These are phyloP conservation scores for Fusarium penzigii DNA, from an alignment of 2,329 filamentous ascomycete genomes.

Conservation along the genomic window DNA sequence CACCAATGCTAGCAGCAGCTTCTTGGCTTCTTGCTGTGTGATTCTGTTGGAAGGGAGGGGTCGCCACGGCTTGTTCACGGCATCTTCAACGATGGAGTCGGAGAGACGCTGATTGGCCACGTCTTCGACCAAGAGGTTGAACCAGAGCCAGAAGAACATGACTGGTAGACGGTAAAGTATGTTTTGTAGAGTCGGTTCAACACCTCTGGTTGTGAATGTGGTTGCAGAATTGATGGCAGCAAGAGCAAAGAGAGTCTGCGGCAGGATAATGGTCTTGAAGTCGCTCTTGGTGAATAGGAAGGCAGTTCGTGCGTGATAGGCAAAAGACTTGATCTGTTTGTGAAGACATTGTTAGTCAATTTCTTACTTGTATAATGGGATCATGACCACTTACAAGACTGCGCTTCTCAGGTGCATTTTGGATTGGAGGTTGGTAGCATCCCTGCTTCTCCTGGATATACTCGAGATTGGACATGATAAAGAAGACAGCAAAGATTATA, in stretches of 20 bases:
- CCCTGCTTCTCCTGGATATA: too few relatives aligned
- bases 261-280: slow-evolving; percentile 34
- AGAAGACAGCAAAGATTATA: too few relatives aligned
- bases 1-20: slow-evolving; percentile 24
- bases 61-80: slow-evolving; percentile 35
- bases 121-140: slow-evolving; percentile 29
- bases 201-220: background rate
- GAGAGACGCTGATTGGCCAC: slow-evolving; percentile 31
- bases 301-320: background rate
- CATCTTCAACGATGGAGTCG: slow-evolving; percentile 28
- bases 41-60: slow-evolving; percentile 27
- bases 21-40: slow-evolving; percentile 26
- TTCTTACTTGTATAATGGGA: too few relatives aligned
- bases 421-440: too few relatives aligned
- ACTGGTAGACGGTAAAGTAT: slow-evolving; percentile 10
- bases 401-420: too few relatives aligned
- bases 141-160: slow-evolving; percentile 29
- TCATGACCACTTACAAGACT: too few relatives aligned
- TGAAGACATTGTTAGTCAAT: too few relatives aligned
- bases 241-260: slow-evolving; percentile 31
- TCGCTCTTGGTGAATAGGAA: slow-evolving; percentile 36
- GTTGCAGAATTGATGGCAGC: slow-evolving; percentile 6
- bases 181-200: background rate
- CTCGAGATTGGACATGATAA: too few relatives aligned
- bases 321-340: too few relatives aligned